phyloP scores from a whole-genome alignment of 805 yeast species.

The Kodamaea kakaduensis region DNA sequence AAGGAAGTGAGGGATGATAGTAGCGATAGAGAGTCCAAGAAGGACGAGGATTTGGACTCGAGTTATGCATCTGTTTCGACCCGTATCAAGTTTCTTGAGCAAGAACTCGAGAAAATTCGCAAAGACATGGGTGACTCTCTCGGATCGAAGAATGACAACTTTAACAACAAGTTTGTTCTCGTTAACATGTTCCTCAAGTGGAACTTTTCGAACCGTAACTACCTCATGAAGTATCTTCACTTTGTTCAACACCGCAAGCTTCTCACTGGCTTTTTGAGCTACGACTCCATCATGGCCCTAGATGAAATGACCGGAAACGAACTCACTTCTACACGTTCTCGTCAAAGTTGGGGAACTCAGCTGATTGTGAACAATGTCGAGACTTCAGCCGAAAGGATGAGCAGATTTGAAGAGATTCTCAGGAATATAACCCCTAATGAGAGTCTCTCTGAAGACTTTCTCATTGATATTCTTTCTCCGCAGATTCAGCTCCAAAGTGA shows the following conservation, averaged over 20 bases:
- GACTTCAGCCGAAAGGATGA: slow-evolving; percentile 14
- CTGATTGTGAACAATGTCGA: not conserved
- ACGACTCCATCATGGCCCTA: slow-evolving; percentile 31
- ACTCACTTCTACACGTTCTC: not conserved
- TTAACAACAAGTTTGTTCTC: slow-evolving; percentile 37
- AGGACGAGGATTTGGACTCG: not conserved
- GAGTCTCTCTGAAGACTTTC: slow-evolving; percentile 35
- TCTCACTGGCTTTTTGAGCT: slow-evolving; percentile 29
- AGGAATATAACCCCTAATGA: slow-evolving; percentile 19
- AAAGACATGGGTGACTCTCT: not conserved
- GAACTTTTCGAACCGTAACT: slow-evolving; percentile 36
- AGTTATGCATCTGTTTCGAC: too few relatives aligned
- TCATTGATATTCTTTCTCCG: slow-evolving; percentile 38
- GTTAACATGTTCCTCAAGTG: slow-evolving; percentile 40
- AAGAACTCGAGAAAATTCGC: not conserved
- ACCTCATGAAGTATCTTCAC: slow-evolving; percentile 33
- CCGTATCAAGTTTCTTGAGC: not conserved
- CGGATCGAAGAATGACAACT: slow-evolving; percentile 12
- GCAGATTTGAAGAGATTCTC: slow-evolving; percentile 31
- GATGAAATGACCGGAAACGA: slow-evolving; percentile 27
- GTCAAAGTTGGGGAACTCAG: not conserved
- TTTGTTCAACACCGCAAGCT: slow-evolving; percentile 28
- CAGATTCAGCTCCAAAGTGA: slow-evolving; percentile 42
- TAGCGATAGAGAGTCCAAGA: too few relatives aligned
- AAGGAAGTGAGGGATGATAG: too few relatives aligned